A percentile compares a stretch with the other conserved stretches of the same genome.
These are phyloP conservation scores for Panicum miliaceum DNA, from an alignment of 176 grass and related monocot species.

Conservation along the genomic window DNA sequence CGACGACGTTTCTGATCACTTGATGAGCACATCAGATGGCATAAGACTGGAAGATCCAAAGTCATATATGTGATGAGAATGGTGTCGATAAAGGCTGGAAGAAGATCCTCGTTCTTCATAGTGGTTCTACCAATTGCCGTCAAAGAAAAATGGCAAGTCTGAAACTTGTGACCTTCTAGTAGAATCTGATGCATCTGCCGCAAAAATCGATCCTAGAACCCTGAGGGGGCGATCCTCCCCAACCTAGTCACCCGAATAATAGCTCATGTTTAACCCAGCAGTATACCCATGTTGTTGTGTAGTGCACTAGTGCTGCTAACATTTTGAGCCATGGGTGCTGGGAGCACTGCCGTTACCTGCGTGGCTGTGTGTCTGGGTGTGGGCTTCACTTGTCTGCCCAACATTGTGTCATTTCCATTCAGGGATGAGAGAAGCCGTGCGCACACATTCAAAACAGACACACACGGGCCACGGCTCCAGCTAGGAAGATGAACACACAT, in stretches of 20 bases:
- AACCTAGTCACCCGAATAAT: conserved; percentile 34
- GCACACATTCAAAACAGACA: no score
- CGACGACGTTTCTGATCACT: background rate
- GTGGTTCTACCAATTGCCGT: conserved; percentile 41
- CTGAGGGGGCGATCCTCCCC: conserved; percentile 52
- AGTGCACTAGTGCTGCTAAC: no score
- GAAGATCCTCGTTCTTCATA: conserved; percentile 83
- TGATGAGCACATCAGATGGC: conserved; percentile 53
- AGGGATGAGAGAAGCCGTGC: no score
- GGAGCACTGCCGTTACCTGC: no score
- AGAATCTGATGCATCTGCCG: conserved; percentile 21
- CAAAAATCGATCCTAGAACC: conserved; percentile 62
- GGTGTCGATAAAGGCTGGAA: conserved; percentile 76
- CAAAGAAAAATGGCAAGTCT: conserved; percentile 37
- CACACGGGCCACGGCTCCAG: no score
- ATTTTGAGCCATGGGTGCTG: no score
- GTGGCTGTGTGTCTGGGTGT: no score
- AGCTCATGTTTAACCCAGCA: conserved; percentile 37
- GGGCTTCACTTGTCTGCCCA: no score
- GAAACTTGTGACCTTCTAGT: conserved; percentile 5
- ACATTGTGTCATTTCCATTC: no score
- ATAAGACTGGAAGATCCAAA: conserved; percentile 69
- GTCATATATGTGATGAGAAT: conserved; percentile 54
- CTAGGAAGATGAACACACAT: no score
- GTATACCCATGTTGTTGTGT: background rate